Evolutionary conservation across 768 basidiomycete species (phyloP).

Genomic region (Lactifluus hygrophoroides): DNA sequence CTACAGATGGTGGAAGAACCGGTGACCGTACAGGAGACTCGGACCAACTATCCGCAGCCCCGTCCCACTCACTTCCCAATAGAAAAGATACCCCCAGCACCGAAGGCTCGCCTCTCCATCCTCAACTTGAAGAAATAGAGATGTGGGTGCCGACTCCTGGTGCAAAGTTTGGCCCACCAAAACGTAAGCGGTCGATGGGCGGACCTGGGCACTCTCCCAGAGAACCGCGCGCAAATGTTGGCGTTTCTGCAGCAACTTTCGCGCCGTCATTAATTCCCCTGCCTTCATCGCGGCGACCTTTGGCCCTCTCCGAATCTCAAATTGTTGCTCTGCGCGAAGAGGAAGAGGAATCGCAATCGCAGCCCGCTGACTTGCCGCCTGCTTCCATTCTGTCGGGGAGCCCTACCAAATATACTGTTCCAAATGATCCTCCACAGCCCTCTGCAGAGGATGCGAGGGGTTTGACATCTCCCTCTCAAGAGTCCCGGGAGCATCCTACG

Average conservation of each 20-base stretch:
- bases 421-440: not conserved
- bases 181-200: slow-evolving; percentile 1
- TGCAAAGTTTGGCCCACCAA: slow-evolving; percentile 17
- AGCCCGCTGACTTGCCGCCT: not conserved
- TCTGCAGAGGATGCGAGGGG: not conserved
- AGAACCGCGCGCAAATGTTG: not conserved
- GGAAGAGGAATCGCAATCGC: slow-evolving; percentile 18
- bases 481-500: not conserved
- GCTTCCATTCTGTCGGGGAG: not conserved
- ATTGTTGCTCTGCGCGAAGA: slow-evolving; percentile 17
- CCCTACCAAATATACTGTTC: not conserved
- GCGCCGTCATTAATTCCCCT: not conserved
- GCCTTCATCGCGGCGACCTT: not conserved
- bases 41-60: not conserved
- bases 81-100: not conserved
- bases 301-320: slow-evolving; percentile 8
- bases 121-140: slow-evolving; percentile 16
- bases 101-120: not conserved
- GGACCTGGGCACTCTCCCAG: not conserved
- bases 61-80: not conserved
- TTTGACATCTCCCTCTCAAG: not conserved
- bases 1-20: not conserved
- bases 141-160: slow-evolving; percentile 11
- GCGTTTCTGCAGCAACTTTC: not conserved
- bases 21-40: not conserved